Evolutionary conservation across 1,284 basidiomycete genomes (phyloP), one percentile per base, ranked within the genome.

Genomic region (Microbotryum lychnidis-dioicae): DNA sequence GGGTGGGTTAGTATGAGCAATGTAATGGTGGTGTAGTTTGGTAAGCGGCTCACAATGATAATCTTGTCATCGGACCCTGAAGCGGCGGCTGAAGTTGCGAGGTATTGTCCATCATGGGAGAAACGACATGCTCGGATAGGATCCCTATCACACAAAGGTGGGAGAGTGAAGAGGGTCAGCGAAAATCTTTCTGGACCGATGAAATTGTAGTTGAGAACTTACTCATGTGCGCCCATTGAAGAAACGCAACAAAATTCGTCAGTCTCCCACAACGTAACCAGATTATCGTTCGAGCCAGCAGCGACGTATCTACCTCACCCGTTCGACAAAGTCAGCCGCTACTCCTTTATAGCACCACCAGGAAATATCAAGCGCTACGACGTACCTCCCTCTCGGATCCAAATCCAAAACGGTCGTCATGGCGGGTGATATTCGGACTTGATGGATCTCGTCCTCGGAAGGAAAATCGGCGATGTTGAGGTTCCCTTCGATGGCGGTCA

Each of bases 251-350:
- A 63, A 58, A 58, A 69, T 23, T 66, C 65, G 2, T 29, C 52
- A 25, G 68, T 69, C 10, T 69, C 68, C 66, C 65, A 67, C 54
- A 69, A n/a, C 5, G 61, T 65, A 8, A 67, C 44, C 1, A 54
- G 50, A 27, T 65, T 61, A 45, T 69, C 68, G 49, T 67, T 69
- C 0, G 61, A 47, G 3, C 63, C 68, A 4, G 63, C 65, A 3
- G 57, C 59, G 18, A 69, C 27, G 33, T 67, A 69, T 23, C 65
- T 64, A 21, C 18, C 27, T 42, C 33, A 21, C 6, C 27, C 25
- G 18, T 27, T 3, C 3, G 20, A 8, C 3, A 23, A 8, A 4
- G 27, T 18, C 10, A 49, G 21, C 14, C 27, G 33, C 10, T n/a
- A 27, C 5, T 27, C 27, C 5, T 37, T 21, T 31, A 6, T 6